Evolutionary conservation across 108 stramenopile genomes (phyloP).

Genomic region (Cyclotella distinguenda): DNA sequence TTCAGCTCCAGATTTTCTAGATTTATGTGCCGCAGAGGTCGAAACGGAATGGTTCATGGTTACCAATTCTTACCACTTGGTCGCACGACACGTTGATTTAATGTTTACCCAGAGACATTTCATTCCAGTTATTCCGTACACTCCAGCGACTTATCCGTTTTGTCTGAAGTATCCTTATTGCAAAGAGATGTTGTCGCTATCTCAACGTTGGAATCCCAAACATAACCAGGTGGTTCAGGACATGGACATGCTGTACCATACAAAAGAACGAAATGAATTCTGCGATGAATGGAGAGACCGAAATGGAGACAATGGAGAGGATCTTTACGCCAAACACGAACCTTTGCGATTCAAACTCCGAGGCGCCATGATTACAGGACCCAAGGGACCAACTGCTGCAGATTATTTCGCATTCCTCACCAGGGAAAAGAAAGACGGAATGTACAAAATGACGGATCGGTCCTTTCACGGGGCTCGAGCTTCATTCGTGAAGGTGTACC

Average conservation of each 20-base stretch:
- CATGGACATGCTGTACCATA: slow-evolving; percentile 46
- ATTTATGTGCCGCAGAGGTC: slow-evolving; percentile 34
- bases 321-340: slow-evolving; percentile 29
- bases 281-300: slow-evolving; percentile 29
- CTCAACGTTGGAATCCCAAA: slow-evolving; percentile 35
- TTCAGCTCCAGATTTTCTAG: slow-evolving; percentile 29
- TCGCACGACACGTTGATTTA: slow-evolving; percentile 29
- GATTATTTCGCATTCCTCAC: slow-evolving; percentile 35
- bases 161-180: slow-evolving; percentile 34
- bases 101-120: slow-evolving; percentile 33
- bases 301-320: slow-evolving; percentile 39
- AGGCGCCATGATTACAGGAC: slow-evolving; percentile 35
- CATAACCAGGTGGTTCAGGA: slow-evolving; percentile 35
- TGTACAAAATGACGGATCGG: slow-evolving; percentile 41
- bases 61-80: slow-evolving; percentile 17
- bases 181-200: slow-evolving; percentile 21
- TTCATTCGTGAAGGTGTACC: slow-evolving; percentile 43
- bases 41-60: slow-evolving; percentile 40
- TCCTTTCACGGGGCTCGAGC: slow-evolving; percentile 20
- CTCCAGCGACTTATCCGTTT: slow-evolving; percentile 31
- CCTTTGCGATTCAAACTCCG: slow-evolving; percentile 25
- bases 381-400: slow-evolving; percentile 34
- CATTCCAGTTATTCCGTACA: slow-evolving; percentile 28
- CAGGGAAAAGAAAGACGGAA: slow-evolving; percentile 17
- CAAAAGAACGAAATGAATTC: slow-evolving; percentile 27